phyloP scores from a whole-genome alignment of 148 eudicot genomes.

The Talinum fruticosum region DNA sequence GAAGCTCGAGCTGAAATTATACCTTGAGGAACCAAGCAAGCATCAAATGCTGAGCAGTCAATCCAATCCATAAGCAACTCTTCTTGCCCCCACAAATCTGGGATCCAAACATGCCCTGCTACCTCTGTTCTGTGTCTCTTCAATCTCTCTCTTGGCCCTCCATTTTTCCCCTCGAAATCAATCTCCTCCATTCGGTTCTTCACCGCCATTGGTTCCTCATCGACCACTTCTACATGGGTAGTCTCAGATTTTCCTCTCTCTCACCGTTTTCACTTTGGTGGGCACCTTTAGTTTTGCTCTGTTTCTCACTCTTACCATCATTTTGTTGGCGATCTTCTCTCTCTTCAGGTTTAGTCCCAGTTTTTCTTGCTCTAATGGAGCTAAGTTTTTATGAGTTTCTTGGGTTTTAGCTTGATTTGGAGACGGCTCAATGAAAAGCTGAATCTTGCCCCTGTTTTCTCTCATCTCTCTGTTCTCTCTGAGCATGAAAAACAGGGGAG shows the following conservation, averaged over 20 bases:
- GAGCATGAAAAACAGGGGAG: background rate
- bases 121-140: constrained; percentile 68
- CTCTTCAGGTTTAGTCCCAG: background rate
- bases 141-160: constrained; percentile 58
- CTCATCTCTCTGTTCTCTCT: background rate
- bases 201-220: background rate
- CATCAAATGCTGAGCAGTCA: constrained; percentile 57
- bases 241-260: background rate
- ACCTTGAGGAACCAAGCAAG: constrained; percentile 36
- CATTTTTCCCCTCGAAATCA: background rate
- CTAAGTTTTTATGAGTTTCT: constrained; percentile 12
- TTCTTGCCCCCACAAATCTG: constrained; percentile 86
- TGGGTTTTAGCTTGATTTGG: constrained; percentile 15
- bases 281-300: background rate
- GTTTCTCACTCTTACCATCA: background rate
- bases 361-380: background rate
- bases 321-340: background rate
- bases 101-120: constrained; percentile 77
- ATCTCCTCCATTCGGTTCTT: background rate
- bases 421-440: background rate
- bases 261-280: background rate
- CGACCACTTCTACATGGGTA: background rate
- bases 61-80: constrained; percentile 66
- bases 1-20: constrained; percentile 61
- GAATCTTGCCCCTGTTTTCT: background rate